A percentile compares a stretch with the other conserved stretches of the same genome.
Evolutionary conservation across 352 stramenopile species (phyloP).

Genomic region (Pythium insidiosum): DNA sequence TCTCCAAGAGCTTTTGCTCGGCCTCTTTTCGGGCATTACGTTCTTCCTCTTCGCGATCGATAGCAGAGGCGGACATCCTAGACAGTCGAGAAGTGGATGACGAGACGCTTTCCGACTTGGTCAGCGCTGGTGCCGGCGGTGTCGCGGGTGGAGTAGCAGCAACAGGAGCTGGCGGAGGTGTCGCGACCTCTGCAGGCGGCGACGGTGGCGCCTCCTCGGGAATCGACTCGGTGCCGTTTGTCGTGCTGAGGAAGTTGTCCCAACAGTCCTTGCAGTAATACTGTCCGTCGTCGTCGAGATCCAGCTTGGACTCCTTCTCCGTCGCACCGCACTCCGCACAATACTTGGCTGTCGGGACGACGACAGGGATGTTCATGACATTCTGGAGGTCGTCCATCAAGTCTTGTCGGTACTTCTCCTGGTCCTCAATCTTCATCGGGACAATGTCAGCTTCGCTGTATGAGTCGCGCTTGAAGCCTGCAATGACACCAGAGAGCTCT

Average conservation of each 20-base stretch:
- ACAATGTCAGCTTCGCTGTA: constrained; percentile 69
- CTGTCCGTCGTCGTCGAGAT: constrained; percentile 75
- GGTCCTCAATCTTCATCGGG: constrained; percentile 44
- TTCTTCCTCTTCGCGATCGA: constrained; percentile 62
- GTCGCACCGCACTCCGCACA: constrained; percentile 73
- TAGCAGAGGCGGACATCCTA: constrained; percentile 27
- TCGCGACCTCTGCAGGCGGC: constrained; percentile 6
- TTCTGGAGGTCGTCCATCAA: constrained; percentile 71
- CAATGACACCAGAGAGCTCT: constrained; percentile 62
- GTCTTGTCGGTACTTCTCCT: constrained; percentile 40
- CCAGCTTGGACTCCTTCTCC: constrained; percentile 67
- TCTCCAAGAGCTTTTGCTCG: constrained; percentile 74
- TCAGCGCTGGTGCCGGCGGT: constrained; percentile 15
- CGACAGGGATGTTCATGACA: constrained; percentile 76
- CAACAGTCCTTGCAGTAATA: constrained; percentile 87
- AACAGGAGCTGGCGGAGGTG: constrained; percentile 10
- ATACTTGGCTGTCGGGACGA: constrained; percentile 66
- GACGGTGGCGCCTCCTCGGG: neutral
- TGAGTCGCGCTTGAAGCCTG: constrained; percentile 64
- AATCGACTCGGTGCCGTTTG: constrained; percentile 19
- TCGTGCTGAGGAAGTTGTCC: constrained; percentile 70
- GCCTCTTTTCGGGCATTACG: constrained; percentile 67
- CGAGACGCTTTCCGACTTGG: constrained; percentile 14
- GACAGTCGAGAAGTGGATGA: constrained; percentile 16
- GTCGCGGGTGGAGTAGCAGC: too few species aligned